phyloP scores from a whole-genome alignment of 495 filamentous ascomycete species.

The Penicillium herquei region DNA sequence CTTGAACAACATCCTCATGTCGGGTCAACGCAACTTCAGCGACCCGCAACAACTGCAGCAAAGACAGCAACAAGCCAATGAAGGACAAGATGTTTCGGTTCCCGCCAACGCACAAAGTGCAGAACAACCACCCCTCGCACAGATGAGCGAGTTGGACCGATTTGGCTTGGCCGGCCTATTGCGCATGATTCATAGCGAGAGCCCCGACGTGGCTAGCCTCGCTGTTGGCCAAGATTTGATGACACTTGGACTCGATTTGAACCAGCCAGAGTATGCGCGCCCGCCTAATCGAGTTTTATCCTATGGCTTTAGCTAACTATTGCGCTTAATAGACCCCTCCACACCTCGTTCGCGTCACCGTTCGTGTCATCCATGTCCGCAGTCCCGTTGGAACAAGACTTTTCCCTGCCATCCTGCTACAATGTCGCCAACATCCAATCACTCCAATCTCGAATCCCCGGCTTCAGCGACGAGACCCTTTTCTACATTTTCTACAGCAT shows the following conservation, averaged over 20 bases:
- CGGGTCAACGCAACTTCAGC: slow-evolving; percentile 34
- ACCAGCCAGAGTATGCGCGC: slow-evolving; percentile 67
- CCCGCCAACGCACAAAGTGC: slow-evolving; percentile 32
- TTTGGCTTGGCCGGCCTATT: slow-evolving; percentile 80
- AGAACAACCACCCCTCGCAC: slow-evolving; percentile 59
- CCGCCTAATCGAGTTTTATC: neutral
- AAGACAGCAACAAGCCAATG: slow-evolving; percentile 37
- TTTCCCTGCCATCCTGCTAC: slow-evolving; percentile 78
- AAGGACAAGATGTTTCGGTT: slow-evolving; percentile 37
- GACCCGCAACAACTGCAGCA: slow-evolving; percentile 37
- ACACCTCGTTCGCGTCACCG: slow-evolving; percentile 65
- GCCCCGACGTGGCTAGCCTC: slow-evolving; percentile 70
- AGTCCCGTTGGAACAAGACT: slow-evolving; percentile 71
- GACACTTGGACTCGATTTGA: slow-evolving; percentile 74
- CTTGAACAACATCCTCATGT: slow-evolving; percentile 32
- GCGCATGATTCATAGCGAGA: slow-evolving; percentile 74
- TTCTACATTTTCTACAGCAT: slow-evolving; percentile 95
- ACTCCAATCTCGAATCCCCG: slow-evolving; percentile 71
- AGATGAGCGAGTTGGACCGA: slow-evolving; percentile 77
- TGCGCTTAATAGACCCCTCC: slow-evolving; percentile 48
- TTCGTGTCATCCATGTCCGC: slow-evolving; percentile 68
- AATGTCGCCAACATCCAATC: slow-evolving; percentile 82
- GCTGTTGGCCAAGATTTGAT: slow-evolving; percentile 78
- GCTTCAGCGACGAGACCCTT: slow-evolving; percentile 86
- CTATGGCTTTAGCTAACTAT: neutral